Evolutionary conservation across 2,329 filamentous ascomycete species (phyloP), one percentile per base, ranked within the genome.

Genomic region (Colletotrichum destructivum): DNA sequence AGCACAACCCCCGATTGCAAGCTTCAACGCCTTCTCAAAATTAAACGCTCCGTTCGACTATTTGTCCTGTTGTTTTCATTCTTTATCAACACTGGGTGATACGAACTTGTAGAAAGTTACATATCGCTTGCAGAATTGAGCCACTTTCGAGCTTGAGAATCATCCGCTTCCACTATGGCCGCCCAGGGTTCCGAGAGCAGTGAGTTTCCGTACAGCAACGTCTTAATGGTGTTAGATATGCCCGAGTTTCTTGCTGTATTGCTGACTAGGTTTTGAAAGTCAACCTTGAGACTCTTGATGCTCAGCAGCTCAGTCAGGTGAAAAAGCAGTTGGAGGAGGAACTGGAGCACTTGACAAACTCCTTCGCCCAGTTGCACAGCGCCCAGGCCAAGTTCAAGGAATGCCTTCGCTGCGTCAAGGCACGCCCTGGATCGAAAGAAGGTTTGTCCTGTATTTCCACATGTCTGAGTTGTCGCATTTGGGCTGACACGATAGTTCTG

Each of bases 281-380:
- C 75, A 88, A 88, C 76, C 86, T 99, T 78, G 90, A 92, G 77
- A 91, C 89, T 73, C 92, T 99, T 78, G 93, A 92, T 77, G 88
- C 92, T 35, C 93, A 94, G 75, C 96, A 98, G 84, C 93, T 99
- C 76, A 92, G 91, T 76, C 91, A 94, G 77, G 92, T 99, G 76
- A 98, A 99, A 87, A 95, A 96, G 82, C 96, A 98, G 82, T 92
- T 99, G 75, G 96, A 98, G 82, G 92, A 96, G 78, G 96, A 99
- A 84, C 92, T 99, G 75, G 94, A 98, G 81, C 96, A 98, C 85
- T 90, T 99, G 75, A 97, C 94, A 2, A 89, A 87, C 69, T 98
- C 96, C 12, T 98, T 97, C 85, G 88, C 93, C 62, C 96, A 97
- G 81, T 90, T 99, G 2, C 94, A 95, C 75, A 92, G 92, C 63